Evolutionary conservation across 1,139 yeast species (phyloP).

Genomic region (Kodamaea fungicola): DNA sequence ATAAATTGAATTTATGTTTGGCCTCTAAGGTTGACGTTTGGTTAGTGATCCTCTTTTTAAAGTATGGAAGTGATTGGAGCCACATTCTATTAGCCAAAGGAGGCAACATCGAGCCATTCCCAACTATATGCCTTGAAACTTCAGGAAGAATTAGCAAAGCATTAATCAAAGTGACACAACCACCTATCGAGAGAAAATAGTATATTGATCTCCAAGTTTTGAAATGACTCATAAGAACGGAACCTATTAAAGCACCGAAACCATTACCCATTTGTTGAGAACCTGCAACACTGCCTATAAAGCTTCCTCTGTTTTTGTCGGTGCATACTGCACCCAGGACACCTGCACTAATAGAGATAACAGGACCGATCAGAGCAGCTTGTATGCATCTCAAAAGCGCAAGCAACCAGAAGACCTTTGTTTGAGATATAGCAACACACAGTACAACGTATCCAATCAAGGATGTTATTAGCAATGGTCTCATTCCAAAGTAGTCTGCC

Average conservation of each 20-base stretch:
- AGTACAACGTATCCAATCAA: constrained; percentile 52
- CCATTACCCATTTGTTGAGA: constrained; percentile 38
- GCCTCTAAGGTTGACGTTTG: constrained; percentile 25
- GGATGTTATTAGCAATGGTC: constrained; percentile 60
- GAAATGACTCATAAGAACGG: constrained; percentile 28
- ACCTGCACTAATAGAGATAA: constrained; percentile 37
- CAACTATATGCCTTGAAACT: constrained; percentile 34
- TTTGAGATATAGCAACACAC: constrained; percentile 57
- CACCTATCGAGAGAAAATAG: constrained; percentile 35
- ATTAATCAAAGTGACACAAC: constrained; percentile 27
- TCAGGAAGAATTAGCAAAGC: constrained; percentile 30
- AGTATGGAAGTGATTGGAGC: constrained; percentile 22
- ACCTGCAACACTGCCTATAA: constrained; percentile 37
- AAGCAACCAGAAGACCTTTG: constrained; percentile 40
- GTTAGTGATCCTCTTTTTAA: constrained; percentile 23
- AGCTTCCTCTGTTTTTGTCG: constrained; percentile 34
- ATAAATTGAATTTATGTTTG: constrained; percentile 18
- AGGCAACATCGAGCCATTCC: constrained; percentile 37
- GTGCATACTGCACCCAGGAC: constrained; percentile 42
- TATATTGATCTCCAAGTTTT: constrained; percentile 38
- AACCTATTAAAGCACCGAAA: constrained; percentile 39
- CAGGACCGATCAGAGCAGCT: constrained; percentile 42
- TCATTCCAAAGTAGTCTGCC: constrained; percentile 67
- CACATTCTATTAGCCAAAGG: constrained; percentile 20
- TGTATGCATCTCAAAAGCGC: constrained; percentile 36